Conservation (phyloP, 1,284 basidiomycete species). For the Ustilago lituana region DNA sequence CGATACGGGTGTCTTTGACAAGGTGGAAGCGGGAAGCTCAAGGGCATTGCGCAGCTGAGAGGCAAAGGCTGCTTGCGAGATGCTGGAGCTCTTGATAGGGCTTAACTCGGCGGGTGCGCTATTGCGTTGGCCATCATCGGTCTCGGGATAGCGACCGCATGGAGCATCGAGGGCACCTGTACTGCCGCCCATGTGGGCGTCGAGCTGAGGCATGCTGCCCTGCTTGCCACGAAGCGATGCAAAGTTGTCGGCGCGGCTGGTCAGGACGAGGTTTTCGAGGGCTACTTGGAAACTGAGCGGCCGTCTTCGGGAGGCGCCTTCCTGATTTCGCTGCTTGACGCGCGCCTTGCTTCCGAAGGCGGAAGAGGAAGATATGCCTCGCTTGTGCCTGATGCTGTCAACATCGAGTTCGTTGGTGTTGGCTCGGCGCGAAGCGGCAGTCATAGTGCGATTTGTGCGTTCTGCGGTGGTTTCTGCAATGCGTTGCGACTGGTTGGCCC, state of each 20-base stretch:
- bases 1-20: neutral
- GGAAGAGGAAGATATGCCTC: conserved; percentile 55
- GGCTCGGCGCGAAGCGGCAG: conserved; percentile 28
- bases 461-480: conserved; percentile 28
- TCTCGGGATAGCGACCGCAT: conserved; percentile 7
- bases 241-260: conserved; percentile 40
- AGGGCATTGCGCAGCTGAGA: conserved; percentile 32
- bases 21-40: conserved; percentile 5
- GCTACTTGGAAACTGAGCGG: conserved; percentile 60
- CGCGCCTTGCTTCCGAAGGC: conserved; percentile 59
- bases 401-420: conserved; percentile 25
- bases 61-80: conserved; percentile 30
- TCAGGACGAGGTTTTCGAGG: conserved; percentile 49
- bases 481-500: conserved; percentile 11
- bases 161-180: conserved; percentile 44
- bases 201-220: conserved; percentile 40
- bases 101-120: conserved; percentile 46
- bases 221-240: conserved; percentile 40
- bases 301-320: conserved; percentile 38
- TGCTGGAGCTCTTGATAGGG: conserved; percentile 33
- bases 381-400: conserved; percentile 33
- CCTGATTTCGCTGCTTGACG: conserved; percentile 56
- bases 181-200: conserved; percentile 28
- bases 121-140: conserved; percentile 22
- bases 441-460: conserved; percentile 27